Percentiles rank a stretch among this genome's conserved stretches.
Conservation (phyloP, 164 flowering plant genomes). For the Vitis amurensis region DNA sequence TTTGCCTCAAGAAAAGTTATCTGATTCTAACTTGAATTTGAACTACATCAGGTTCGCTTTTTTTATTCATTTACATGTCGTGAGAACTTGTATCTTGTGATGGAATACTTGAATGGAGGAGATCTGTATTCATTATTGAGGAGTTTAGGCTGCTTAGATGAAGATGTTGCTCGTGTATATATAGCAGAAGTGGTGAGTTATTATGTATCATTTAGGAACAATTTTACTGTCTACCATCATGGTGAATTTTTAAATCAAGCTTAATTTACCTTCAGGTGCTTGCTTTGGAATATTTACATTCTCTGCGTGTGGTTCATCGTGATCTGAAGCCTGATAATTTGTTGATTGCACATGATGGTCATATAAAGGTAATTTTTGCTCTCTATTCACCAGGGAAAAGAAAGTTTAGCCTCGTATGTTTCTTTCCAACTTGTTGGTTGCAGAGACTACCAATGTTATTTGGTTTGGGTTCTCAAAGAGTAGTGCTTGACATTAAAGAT, state of each 20-base stretch:
- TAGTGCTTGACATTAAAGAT: no score
- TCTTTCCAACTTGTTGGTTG: no score
- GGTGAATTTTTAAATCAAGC: not conserved
- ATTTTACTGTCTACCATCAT: not conserved
- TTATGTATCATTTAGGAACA: constrained; percentile 1
- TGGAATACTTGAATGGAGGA: constrained; percentile 99
- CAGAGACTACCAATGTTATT: no score
- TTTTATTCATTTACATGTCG: constrained; percentile 98
- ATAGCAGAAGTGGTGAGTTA: constrained; percentile 96
- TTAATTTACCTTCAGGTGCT: constrained; percentile 61
- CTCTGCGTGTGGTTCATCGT: constrained; percentile 93
- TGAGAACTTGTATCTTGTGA: constrained; percentile 95
- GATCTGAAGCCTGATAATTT: constrained; percentile 98
- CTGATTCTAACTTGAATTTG: constrained; percentile 25
- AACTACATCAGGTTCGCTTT: constrained; percentile 84
- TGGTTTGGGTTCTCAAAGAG: no score
- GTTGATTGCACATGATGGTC: constrained; percentile 99
- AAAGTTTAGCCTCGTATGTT: not conserved
- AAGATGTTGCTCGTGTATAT: constrained; percentile 94
- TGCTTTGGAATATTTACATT: constrained; percentile 96
- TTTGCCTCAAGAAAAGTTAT: not conserved
- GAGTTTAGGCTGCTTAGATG: constrained; percentile 97
- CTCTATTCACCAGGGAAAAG: not conserved
- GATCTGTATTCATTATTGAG: constrained; percentile 93
- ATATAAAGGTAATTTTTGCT: constrained; percentile 68